Base-by-base conservation (phyloP, 1,284 basidiomycete species). In the Phellopilus nigrolimitatus region DNA sequence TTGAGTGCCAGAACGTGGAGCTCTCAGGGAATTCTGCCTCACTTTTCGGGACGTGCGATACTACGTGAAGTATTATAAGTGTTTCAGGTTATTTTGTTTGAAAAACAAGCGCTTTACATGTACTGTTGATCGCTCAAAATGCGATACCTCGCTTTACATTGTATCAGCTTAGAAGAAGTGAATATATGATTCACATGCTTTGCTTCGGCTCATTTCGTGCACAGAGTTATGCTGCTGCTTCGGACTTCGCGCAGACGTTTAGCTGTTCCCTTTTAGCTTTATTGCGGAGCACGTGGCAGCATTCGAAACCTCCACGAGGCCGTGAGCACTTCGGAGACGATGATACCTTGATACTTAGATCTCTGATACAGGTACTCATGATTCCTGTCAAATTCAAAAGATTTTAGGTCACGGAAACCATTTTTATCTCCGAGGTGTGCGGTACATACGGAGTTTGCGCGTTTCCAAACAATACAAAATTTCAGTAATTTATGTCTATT, bases 1-100 rank as follows among this genome's bases (percentile, higher is more conserved):
- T 61, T 56, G 56, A 58, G 22, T 69, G 68, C 52, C 61, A 65
- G 53, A 69, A 69, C 47, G 61, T 68, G 17, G 60, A 60, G 13
- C 30, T 69, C 13, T 59, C 58, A n/a, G 68, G 68, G 10, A 60
- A 57, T 39, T 60, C 61, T 3, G 66, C 68, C 1, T 53, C 54
- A 15, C 49, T 63, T 7, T 68, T 69, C 49, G 66, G 65, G 8
- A 60, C 58, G 3, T 69, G 68, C 51, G 42, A 44, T 28, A 61
- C 57, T 3, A 64, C 66, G 22, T 57, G 33, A 39, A 5, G 15
- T 6, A n/a, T n/a, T n/a, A n/a, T n/a, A n/a, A n/a, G n/a, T n/a
- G n/a, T n/a, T n/a, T n/a, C n/a, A n/a, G n/a, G n/a, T n/a, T n/a
- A n/a, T n/a, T n/a, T n/a, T 21, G 40, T 31, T 46, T 37, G 19